phyloP scores from a whole-genome alignment of 2,329 filamentous ascomycete species.

The Curvularia spicifera region DNA sequence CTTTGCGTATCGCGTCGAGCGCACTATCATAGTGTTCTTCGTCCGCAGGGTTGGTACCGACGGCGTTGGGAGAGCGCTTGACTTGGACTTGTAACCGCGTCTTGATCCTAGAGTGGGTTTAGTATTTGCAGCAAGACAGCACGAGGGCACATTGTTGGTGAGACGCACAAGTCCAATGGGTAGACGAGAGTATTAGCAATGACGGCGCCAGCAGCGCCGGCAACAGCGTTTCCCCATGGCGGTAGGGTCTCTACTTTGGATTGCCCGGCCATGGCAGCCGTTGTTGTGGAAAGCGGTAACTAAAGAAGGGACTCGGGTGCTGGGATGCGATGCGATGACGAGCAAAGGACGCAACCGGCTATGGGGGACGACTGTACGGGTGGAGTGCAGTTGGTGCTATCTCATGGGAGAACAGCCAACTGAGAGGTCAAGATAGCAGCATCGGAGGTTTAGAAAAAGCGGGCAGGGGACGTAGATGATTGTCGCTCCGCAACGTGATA shows the following conservation, averaged over 20 bases:
- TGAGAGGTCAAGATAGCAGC: slow-evolving; percentile 12
- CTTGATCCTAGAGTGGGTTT: slow-evolving; percentile 73
- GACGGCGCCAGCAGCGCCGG: slow-evolving; percentile 90
- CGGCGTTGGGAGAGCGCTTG: slow-evolving; percentile 60
- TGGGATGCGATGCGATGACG: slow-evolving; percentile 26
- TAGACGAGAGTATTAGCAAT: slow-evolving; percentile 96
- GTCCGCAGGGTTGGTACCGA: slow-evolving; percentile 51
- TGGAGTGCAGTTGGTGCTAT: slow-evolving; percentile 24
- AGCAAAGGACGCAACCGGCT: slow-evolving; percentile 23
- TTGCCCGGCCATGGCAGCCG: slow-evolving; percentile 57
- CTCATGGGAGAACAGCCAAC: slow-evolving; percentile 27
- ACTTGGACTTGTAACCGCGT: slow-evolving; percentile 95
- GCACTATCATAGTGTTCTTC: slow-evolving; percentile 83
- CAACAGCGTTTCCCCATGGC: slow-evolving; percentile 91
- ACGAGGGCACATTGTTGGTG: not conserved
- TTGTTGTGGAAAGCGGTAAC: slow-evolving; percentile 2
- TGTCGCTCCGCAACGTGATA: slow-evolving; percentile 30
- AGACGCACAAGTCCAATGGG: slow-evolving; percentile 87
- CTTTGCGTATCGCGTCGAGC: slow-evolving; percentile 85
- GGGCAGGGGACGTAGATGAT: slow-evolving; percentile 25
- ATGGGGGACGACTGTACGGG: slow-evolving; percentile 16
- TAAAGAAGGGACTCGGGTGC: not conserved
- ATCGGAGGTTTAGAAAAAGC: slow-evolving; percentile 18
- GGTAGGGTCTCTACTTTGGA: slow-evolving; percentile 75
- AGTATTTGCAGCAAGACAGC: slow-evolving; percentile 6